Base-by-base conservation (phyloP, 2,329 filamentous ascomycete genomes). In the Fusarium tricinctum region DNA sequence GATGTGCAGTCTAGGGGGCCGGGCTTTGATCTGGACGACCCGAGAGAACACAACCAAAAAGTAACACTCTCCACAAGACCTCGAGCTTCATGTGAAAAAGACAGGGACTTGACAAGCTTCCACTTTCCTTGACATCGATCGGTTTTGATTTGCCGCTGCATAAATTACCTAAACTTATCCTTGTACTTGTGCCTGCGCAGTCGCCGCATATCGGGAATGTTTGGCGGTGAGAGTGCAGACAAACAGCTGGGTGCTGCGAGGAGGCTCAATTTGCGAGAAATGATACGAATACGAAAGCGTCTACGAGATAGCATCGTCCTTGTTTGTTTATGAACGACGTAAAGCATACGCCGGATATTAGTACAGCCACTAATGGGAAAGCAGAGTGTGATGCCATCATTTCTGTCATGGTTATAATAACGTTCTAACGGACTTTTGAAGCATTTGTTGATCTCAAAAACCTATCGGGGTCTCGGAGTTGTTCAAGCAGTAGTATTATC, bases 221-320 rank as follows among this genome's bases (percentile, higher is more conserved):
- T 48, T 58, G 58, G 72, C 71, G 71, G 69, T 73, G 72, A 69
- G 63, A 52, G 43, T 53, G 54, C 62, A 58, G 60, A 52, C 62
- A 46, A 43, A 42, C 23, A 46, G 54, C 35, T 64, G 44, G 44
- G 59, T 64, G 40, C 58, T 38, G 38, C 23, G 48, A 54, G 52
- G 53, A 63, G 64, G 48, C 44, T 45, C 48, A 54, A 62, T 65
- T 68, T 64, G 55, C 63, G 66, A 69, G 50, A 59, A 51, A 40
- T 30, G 57, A 73, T 75, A 75, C 75, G 75, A 76, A 76, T 76
- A 76, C 75, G 75, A 76, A 77, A 58, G 70, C 72, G 72, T 58
- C 53, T 63, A 73, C 70, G 70, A 72, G 52, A 47, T 19, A 26
- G 17, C 35, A 46, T 58, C 20, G 19, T 30, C 20, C 20, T 19